These are phyloP conservation scores for Phytopythium vexans DNA, from an alignment of 352 stramenopile species.

Conservation along the genomic window DNA sequence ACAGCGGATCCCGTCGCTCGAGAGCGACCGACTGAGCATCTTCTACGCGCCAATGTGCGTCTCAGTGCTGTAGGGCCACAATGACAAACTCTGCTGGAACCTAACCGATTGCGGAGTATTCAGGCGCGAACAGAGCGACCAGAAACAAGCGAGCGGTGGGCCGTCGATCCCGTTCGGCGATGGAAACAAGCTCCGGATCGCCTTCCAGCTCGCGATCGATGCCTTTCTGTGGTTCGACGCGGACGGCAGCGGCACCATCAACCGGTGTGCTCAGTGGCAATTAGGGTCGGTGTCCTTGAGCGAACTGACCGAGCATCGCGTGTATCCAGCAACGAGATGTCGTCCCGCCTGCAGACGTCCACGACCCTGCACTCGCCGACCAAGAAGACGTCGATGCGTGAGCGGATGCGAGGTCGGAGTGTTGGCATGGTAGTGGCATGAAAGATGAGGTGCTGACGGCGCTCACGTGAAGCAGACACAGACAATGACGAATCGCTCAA, in stretches of 20 bases:
- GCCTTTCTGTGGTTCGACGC: slow-evolving; percentile 87
- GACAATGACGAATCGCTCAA: slow-evolving; percentile 51
- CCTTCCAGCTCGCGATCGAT: slow-evolving; percentile 79
- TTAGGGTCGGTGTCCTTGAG: background rate
- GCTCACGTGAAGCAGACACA: slow-evolving; percentile 8
- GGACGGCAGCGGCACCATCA: slow-evolving; percentile 73
- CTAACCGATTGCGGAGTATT: too few species aligned
- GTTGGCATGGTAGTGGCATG: slow-evolving; percentile 12
- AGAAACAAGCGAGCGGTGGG: slow-evolving; percentile 6
- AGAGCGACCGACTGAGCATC: slow-evolving; percentile 68
- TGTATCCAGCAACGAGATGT: slow-evolving; percentile 50
- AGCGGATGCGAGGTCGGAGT: slow-evolving; percentile 8
- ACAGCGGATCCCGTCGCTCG: slow-evolving; percentile 68
- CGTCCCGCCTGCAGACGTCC: slow-evolving; percentile 50
- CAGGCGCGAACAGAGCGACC: background rate
- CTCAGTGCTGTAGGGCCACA: background rate
- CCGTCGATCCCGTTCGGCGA: slow-evolving; percentile 70
- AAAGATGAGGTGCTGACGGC: background rate
- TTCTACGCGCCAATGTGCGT: slow-evolving; percentile 76
- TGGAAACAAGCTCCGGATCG: slow-evolving; percentile 76
- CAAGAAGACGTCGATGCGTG: slow-evolving; percentile 59
- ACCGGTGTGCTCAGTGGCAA: slow-evolving; percentile 28
- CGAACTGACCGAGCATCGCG: background rate
- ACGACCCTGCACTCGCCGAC: slow-evolving; percentile 75
- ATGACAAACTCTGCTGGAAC: too few species aligned